Conservation (phyloP, 2,329 filamentous ascomycete species). For the Zasmidium cellare region DNA sequence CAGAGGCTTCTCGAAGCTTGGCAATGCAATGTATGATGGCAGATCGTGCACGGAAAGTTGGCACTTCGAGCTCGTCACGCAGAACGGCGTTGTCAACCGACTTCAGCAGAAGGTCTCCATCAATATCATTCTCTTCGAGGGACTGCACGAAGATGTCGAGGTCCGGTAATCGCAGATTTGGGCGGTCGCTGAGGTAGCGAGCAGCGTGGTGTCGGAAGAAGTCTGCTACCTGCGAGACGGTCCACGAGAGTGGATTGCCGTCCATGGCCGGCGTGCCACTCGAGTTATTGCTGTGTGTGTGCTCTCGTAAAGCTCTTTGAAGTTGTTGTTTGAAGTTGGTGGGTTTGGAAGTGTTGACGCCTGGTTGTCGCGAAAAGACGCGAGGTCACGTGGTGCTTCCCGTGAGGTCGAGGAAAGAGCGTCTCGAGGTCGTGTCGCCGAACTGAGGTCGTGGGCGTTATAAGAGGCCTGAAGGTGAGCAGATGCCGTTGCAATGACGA, state of each 20-base stretch:
- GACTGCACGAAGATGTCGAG: conserved; percentile 52
- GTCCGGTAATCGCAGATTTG: conserved; percentile 51
- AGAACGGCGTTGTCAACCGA: conserved; percentile 52
- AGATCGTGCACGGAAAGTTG: conserved; percentile 57
- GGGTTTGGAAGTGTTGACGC: neutral
- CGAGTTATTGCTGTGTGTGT: too few relatives aligned
- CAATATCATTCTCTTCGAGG: conserved; percentile 63
- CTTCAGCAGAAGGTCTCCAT: conserved; percentile 63
- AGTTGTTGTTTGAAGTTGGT: neutral
- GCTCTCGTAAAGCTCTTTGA: neutral
- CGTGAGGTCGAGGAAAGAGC: neutral
- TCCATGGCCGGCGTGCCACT: conserved; percentile 29
- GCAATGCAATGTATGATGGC: conserved; percentile 60
- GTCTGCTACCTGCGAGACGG: conserved; percentile 63
- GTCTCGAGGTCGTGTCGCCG: neutral
- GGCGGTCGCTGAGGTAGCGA: conserved; percentile 24
- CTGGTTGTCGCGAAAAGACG: neutral
- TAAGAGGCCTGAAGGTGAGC: too few relatives aligned
- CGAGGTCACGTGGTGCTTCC: neutral
- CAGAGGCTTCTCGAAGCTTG: conserved; percentile 44
- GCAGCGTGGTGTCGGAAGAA: conserved; percentile 59
- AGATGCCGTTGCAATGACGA: too few relatives aligned
- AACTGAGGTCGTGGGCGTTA: too few relatives aligned
- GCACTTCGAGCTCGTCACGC: conserved; percentile 59
- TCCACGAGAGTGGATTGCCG: conserved; percentile 74